Evolutionary conservation across 371 early-diverging fungal genomes (phyloP), one percentile per base, ranked within the genome.

Genomic region (Smittium mucronatum): DNA sequence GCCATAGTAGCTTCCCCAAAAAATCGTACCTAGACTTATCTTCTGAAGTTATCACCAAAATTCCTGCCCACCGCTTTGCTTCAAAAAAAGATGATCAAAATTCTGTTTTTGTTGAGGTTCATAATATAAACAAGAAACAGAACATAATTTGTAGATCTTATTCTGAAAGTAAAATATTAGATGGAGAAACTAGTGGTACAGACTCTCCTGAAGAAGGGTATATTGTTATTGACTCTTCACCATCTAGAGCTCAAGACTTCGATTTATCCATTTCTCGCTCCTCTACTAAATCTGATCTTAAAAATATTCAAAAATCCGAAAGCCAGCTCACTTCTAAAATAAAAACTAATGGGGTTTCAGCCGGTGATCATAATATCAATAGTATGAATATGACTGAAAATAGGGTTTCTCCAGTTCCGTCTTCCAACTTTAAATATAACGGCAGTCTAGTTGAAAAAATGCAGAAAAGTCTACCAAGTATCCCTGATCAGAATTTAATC

Each of bases 1-100:
- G 69, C 58, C 33, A 67, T 34, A 32, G 36, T 31, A 64, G 21
- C 58, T 65, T 29, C 16, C 5, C 34, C 67, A 57, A n/a, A 67
- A 47, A 21, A 47, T 11, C 5, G 11, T 21, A 47, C 5, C 21
- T 21, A 47, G 47, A 47, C 21, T 47, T 11, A 5, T 11, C 5
- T 47, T 47, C 47, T 47, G 47, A 47, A 47, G 21, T 11, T 47
- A 11, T 21, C 21, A 11, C 47, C 5, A 21, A 11, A 11, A 47
- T 5, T 21, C 47, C 47, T 47, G 5, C 47, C 21, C 5, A 47
- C 5, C 47, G 5, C 21, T 47, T 21, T 5, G 21, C 47, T 21
- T 47, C 21, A 11, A 47, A 21, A 47, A 47, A 21, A 5, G 47
- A 11, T 47, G 47, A 47, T 21, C 47, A 47, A 47, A 21, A 21